Conservation (phyloP, 2,329 filamentous ascomycete species). For the Venturia effusa region DNA sequence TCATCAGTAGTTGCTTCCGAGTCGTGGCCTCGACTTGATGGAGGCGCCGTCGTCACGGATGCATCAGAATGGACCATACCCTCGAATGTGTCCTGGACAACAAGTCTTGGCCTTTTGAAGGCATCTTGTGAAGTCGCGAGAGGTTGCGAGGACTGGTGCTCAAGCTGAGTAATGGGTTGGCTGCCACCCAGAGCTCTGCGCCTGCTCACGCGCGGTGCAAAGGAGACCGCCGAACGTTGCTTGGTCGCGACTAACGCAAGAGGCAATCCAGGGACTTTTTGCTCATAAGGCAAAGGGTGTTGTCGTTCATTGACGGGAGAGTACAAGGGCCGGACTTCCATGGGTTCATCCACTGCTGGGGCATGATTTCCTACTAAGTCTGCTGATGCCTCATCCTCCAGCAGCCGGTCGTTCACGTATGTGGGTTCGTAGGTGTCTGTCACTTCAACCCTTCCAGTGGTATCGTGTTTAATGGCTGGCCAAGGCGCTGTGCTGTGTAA, state of each 20-base stretch:
- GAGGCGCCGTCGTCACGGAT: conserved; percentile 1
- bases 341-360: neutral
- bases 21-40: neutral
- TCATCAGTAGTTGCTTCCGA: neutral
- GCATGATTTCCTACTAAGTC: neutral
- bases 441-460: neutral
- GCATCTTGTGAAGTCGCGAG: neutral
- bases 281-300: neutral
- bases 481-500: neutral
- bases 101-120: neutral
- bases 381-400: neutral
- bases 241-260: neutral
- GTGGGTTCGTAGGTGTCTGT: neutral
- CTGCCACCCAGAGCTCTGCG: neutral
- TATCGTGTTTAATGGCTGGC: neutral
- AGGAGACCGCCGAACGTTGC: conserved; percentile 1
- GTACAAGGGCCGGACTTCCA: neutral
- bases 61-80: conserved; percentile 9
- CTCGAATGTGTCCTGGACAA: conserved; percentile 5
- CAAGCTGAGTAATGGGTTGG: neutral
- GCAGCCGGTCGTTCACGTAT: neutral
- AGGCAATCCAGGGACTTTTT: neutral
- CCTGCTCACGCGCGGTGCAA: neutral
- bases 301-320: neutral
- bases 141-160: conserved; percentile 2